These are phyloP conservation scores for Leccinum broughii DNA, from an alignment of 768 basidiomycete species.

Conservation along the genomic window DNA sequence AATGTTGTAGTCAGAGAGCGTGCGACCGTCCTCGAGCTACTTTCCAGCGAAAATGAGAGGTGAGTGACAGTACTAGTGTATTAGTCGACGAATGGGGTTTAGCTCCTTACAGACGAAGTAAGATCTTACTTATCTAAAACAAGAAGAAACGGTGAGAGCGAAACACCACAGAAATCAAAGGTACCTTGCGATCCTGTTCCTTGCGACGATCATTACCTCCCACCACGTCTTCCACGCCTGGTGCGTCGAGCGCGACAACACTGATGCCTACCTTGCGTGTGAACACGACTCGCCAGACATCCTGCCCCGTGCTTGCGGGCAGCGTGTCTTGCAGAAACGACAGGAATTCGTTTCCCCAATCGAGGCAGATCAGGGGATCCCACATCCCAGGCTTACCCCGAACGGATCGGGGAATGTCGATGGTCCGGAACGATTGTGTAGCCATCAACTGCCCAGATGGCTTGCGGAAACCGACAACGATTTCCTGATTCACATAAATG, in stretches of 20 bases:
- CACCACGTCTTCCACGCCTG: conserved; percentile 56
- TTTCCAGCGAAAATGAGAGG: no score
- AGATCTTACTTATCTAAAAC: no score
- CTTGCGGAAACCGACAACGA: conserved; percentile 86
- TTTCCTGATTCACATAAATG: conserved; percentile 50
- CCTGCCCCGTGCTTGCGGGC: conserved; percentile 23
- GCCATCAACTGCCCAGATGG: conserved; percentile 67
- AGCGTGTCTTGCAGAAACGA: conserved; percentile 47
- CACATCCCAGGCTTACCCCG: conserved; percentile 74
- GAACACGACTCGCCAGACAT: conserved; percentile 75
- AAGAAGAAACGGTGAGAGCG: background rate
- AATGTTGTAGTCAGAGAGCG: no score
- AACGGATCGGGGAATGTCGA: conserved; percentile 75
- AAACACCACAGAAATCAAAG: conserved; percentile 1
- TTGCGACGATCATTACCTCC: conserved; percentile 63
- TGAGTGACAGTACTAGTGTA: no score
- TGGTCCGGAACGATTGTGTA: conserved; percentile 73
- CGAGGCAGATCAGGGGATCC: conserved; percentile 73
- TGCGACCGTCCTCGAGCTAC: no score
- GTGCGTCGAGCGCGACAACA: conserved; percentile 47
- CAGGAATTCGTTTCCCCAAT: conserved; percentile 70
- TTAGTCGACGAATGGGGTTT: no score
- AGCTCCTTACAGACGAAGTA: no score
- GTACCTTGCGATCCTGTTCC: conserved; percentile 68
- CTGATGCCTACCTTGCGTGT: conserved; percentile 55